Conservation (phyloP, 169 alveolate species). For the Cystoisospora suis region DNA sequence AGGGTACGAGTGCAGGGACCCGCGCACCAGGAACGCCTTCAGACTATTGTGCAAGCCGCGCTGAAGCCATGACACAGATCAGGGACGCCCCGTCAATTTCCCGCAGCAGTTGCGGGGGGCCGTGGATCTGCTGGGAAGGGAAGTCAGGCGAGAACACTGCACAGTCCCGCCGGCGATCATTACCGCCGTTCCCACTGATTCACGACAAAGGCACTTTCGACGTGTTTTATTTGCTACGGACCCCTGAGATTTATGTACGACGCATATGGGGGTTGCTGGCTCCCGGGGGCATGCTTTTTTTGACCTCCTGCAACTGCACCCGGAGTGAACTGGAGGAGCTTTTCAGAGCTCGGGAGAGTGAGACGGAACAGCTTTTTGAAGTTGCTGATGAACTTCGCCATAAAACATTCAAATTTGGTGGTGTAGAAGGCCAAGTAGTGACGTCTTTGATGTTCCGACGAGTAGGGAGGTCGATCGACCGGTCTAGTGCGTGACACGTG, state of each 20-base stretch:
- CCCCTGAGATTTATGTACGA: slow-evolving; percentile 57
- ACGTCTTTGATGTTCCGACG: slow-evolving; percentile 44
- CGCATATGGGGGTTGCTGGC: slow-evolving; percentile 47
- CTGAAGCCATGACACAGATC: too few relatives aligned
- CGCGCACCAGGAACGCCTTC: too few relatives aligned
- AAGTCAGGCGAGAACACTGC: too few relatives aligned
- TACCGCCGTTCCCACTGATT: slow-evolving; percentile 55
- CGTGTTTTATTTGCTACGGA: slow-evolving; percentile 49
- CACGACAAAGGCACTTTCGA: slow-evolving; percentile 64
- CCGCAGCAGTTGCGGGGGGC: too few relatives aligned
- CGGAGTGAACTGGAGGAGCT: slow-evolving; percentile 49
- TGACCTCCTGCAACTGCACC: slow-evolving; percentile 66
- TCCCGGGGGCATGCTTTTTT: slow-evolving; percentile 32
- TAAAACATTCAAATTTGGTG: slow-evolving; percentile 59
- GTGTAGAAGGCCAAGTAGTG: slow-evolving; percentile 59
- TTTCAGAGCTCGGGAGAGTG: slow-evolving; percentile 5
- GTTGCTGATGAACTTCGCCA: slow-evolving; percentile 46
- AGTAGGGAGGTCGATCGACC: too few relatives aligned
- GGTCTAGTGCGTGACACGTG: too few relatives aligned
- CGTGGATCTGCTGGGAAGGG: too few relatives aligned
- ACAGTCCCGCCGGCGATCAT: too few relatives aligned
- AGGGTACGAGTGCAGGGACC: too few relatives aligned
- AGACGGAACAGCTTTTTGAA: background rate
- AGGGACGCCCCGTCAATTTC: too few relatives aligned
- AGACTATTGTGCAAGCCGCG: too few relatives aligned